phyloP scores from a whole-genome alignment of 805 yeast genomes.

The Metschnikowia rubicola region DNA sequence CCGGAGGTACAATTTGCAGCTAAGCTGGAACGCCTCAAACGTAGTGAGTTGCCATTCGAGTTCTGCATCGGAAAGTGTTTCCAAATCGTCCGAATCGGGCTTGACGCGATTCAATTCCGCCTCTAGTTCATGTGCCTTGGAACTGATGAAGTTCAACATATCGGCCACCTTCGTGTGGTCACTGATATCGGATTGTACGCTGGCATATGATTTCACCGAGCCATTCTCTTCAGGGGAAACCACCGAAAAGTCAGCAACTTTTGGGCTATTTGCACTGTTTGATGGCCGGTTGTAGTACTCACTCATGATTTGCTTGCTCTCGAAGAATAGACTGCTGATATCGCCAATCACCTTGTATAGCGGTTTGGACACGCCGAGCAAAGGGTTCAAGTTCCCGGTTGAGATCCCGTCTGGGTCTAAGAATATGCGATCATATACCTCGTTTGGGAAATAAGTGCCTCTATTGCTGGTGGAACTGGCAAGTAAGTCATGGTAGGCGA shows the following conservation, averaged over 20 bases:
- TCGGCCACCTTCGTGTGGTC: conserved; percentile 9
- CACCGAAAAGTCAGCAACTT: background rate
- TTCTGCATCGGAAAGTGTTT: conserved; percentile 42
- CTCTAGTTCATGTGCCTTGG: conserved; percentile 43
- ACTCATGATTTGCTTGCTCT: conserved; percentile 36
- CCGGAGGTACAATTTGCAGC: conserved; percentile 63
- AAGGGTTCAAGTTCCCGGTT: conserved; percentile 55
- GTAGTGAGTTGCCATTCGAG: conserved; percentile 63
- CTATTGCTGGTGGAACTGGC: conserved; percentile 58
- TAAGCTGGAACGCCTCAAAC: conserved; percentile 67
- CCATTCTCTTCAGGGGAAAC: conserved; percentile 3
- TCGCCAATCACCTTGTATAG: conserved; percentile 66
- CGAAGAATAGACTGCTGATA: conserved; percentile 57
- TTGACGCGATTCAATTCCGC: conserved; percentile 43
- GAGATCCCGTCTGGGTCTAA: conserved; percentile 31
- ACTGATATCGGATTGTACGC: background rate
- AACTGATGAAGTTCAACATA: conserved; percentile 25
- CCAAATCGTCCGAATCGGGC: conserved; percentile 51
- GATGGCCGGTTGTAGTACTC: conserved; percentile 9
- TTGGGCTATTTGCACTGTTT: background rate
- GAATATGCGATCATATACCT: conserved; percentile 56
- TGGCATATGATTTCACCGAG: background rate
- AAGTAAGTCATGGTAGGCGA: conserved; percentile 76
- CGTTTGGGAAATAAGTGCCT: conserved; percentile 61
- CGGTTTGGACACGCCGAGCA: conserved; percentile 69